A percentile compares a stretch with the other conserved stretches of the same genome.
phyloP scores from a whole-genome alignment of 129 eudicot genomes.

The Logfia minima region DNA sequence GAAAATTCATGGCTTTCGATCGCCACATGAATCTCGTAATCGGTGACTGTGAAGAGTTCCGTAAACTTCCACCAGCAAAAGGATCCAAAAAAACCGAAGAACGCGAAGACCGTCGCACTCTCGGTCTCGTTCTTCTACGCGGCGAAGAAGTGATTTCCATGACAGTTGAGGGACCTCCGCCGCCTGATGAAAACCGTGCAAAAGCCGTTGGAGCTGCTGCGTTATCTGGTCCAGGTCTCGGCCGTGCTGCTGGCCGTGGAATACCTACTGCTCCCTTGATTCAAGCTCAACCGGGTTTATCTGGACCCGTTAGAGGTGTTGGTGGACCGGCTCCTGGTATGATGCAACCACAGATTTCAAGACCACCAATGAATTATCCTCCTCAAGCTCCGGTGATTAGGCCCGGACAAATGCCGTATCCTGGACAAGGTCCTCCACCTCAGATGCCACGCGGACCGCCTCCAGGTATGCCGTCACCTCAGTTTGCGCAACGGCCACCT shows the following conservation, averaged over 20 bases:
- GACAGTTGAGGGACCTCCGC: slow-evolving; percentile 98
- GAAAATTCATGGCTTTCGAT: slow-evolving; percentile 98
- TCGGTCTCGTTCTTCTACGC: slow-evolving; percentile 79
- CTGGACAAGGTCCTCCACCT: slow-evolving; percentile 59
- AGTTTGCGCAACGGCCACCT: slow-evolving; percentile 55
- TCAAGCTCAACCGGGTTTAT: slow-evolving; percentile 86
- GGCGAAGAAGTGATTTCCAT: slow-evolving; percentile 94
- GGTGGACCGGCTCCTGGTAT: slow-evolving; percentile 97
- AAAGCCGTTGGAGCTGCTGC: slow-evolving; percentile 57
- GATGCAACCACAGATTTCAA: slow-evolving; percentile 94
- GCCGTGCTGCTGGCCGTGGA: slow-evolving; percentile 92
- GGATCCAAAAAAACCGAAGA: slow-evolving; percentile 64
- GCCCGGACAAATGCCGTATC: slow-evolving; percentile 57
- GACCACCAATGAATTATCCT: slow-evolving; percentile 64
- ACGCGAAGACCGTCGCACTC: slow-evolving; percentile 86
- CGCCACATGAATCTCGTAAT: slow-evolving; percentile 99
- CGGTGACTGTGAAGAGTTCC: slow-evolving; percentile 97
- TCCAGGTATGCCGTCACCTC: slow-evolving; percentile 79
- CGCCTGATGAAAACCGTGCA: slow-evolving; percentile 82
- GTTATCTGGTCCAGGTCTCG: slow-evolving; percentile 71
- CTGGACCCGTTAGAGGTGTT: slow-evolving; percentile 91
- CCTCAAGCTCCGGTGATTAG: slow-evolving; percentile 51
- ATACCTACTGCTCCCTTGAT: slow-evolving; percentile 58
- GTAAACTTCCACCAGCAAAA: slow-evolving; percentile 76
- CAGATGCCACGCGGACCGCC: slow-evolving; percentile 56